phyloP scores from a whole-genome alignment of 352 stramenopile genomes.

The Phytophthora hibernalis region DNA sequence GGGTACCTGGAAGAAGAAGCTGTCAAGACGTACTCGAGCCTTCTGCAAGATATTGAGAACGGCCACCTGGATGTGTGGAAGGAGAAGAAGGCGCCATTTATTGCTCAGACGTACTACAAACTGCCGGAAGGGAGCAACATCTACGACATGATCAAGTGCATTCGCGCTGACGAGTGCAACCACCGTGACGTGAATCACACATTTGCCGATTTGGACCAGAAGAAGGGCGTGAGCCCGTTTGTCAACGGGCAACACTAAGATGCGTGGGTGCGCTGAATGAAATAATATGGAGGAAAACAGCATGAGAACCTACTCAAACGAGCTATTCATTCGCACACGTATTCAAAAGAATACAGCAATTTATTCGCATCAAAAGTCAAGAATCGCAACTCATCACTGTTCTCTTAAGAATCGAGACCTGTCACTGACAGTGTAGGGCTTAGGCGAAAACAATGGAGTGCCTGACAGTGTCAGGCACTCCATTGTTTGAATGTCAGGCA shows the following conservation, averaged over 20 bases:
- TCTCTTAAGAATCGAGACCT: too few relatives aligned
- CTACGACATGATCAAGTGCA: constrained; percentile 84
- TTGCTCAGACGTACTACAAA: constrained; percentile 91
- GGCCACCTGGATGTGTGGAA: constrained; percentile 79
- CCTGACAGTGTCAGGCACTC: too few relatives aligned
- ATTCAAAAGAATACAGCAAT: too few relatives aligned
- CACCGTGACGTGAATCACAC: constrained; percentile 91
- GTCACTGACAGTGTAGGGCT: too few relatives aligned
- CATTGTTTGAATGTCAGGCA: too few relatives aligned
- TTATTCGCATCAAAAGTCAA: too few relatives aligned
- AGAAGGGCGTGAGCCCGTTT: constrained; percentile 62
- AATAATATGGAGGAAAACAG: too few relatives aligned
- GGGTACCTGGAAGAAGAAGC: constrained; percentile 94
- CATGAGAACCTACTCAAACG: too few relatives aligned
- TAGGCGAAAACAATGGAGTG: too few relatives aligned
- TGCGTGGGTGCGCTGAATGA: too few relatives aligned
- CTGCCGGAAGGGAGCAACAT: constrained; percentile 71
- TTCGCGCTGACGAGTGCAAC: constrained; percentile 89
- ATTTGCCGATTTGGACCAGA: constrained; percentile 63
- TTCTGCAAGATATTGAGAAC: constrained; percentile 89
- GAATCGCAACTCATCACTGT: too few relatives aligned
- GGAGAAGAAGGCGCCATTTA: constrained; percentile 58
- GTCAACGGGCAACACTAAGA: constrained; percentile 28
- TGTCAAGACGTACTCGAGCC: constrained; percentile 90
- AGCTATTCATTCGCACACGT: too few relatives aligned